Evolutionary conservation across 129 eudicot species (phyloP), one percentile per base, ranked within the genome.

Genomic region (Cynara cardunculus): DNA sequence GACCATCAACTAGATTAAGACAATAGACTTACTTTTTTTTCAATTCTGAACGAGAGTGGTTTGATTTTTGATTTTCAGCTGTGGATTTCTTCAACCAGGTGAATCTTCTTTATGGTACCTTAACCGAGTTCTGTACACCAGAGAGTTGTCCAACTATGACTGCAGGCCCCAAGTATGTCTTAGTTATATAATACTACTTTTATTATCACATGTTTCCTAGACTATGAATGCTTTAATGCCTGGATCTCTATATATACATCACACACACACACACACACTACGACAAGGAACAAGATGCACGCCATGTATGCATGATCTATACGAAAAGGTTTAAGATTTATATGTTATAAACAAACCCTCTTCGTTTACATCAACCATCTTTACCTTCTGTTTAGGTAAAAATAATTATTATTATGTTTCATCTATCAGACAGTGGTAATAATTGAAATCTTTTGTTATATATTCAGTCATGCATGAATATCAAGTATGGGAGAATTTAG

Each of bases 21-120:
- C 82, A 34, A 25, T 81, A 39, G 41, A 65, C 25, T 53, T 82
- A 24, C 1, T 49, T 78, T 30, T 21, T 34, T 73, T 27, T 37
- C 22, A 69, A 41, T 25, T 66, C 73, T 82, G 75, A 81, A 64
- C 34, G 49, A 53, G 19, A 34, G 71, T 75, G 83, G 9, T 59
- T 82, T 85, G 71, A 21, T 81, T 3, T 75, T 79, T 41, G 46
- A 56, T 85, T 84, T 92, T 73, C 97, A 93, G 98, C 98, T 77
- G 97, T 93, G 68, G 98, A 93, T 82, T 93, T 93, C 91, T 93
- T 93, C 92, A 93, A 93, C 87, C 98, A 93, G 90, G 98, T 91
- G 87, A 93, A 93, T 88, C 90, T 93, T 87, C 98, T 93, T 32
- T 88, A 86, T 86, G 98, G 96, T 80, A 93, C 98, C 25, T 90